Percentiles rank a stretch among this genome's conserved stretches.
phyloP scores from a whole-genome alignment of 306 rosid species.

The apple (Malus domestica) region ASM211411v1 NC_041798.1:38122501-38123000 shows the following conservation, averaged over 20 bases:
- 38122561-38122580: too few relatives aligned
- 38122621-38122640: conserved; percentile 28
- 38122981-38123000: conserved; percentile 53
- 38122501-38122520: conserved; percentile 41
- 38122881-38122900: conserved; percentile 34
- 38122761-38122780: not conserved
- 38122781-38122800: conserved; percentile 20
- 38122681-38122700: conserved; percentile 21
- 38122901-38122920: conserved; percentile 40
- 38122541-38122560: too few relatives aligned
- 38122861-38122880: conserved; percentile 49
- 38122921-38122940: conserved; percentile 2
- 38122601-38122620: conserved; percentile 16
- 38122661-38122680: conserved; percentile 41
- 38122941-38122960: not conserved
- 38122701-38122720: conserved; percentile 51
- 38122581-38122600: not conserved
- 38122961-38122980: conserved; percentile 46
- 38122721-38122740: conserved; percentile 47
- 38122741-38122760: conserved; percentile 39
- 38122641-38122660: conserved; percentile 31
- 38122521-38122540: conserved; percentile 27
- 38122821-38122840: conserved; percentile 27
- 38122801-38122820: conserved; percentile 38
- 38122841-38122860: not conserved